A percentile compares a stretch with the other conserved stretches of the same genome.
phyloP scores from a whole-genome alignment of 768 basidiomycete species.

The Sutorius australiensis region DNA sequence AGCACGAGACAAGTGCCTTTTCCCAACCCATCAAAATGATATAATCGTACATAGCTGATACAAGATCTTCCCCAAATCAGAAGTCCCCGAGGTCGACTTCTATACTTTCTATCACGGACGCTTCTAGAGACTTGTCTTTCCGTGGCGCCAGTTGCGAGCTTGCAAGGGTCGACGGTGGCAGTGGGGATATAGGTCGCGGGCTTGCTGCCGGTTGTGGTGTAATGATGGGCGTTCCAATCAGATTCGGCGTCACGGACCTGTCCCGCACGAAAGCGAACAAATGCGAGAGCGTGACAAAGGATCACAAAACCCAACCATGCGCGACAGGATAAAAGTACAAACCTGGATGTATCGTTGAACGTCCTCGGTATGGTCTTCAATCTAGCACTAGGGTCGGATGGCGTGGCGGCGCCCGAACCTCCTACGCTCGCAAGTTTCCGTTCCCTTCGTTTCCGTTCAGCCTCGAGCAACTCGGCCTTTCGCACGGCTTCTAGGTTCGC shows the following conservation, averaged over 20 bases:
- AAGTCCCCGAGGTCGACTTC: slow-evolving; percentile 81
- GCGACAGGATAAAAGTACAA: slow-evolving; percentile 19
- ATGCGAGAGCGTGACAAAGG: slow-evolving; percentile 13
- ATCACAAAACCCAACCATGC: slow-evolving; percentile 17
- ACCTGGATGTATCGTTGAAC: slow-evolving; percentile 63
- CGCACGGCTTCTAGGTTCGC: slow-evolving; percentile 79
- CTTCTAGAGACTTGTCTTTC: slow-evolving; percentile 47
- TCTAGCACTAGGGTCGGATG: slow-evolving; percentile 62
- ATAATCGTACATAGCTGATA: slow-evolving; percentile 3
- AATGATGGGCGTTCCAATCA: slow-evolving; percentile 42
- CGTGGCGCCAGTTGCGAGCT: slow-evolving; percentile 27
- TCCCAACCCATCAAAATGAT: background rate
- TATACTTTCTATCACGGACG: slow-evolving; percentile 58
- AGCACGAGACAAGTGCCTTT: background rate
- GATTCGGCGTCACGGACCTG: slow-evolving; percentile 45
- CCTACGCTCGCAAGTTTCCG: slow-evolving; percentile 50
- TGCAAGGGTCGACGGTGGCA: slow-evolving; percentile 23
- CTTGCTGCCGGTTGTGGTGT: slow-evolving; percentile 26
- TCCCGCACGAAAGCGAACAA: slow-evolving; percentile 6
- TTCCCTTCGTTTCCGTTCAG: slow-evolving; percentile 68
- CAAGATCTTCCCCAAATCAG: slow-evolving; percentile 28
- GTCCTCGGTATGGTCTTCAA: slow-evolving; percentile 60
- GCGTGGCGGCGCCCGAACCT: slow-evolving; percentile 36
- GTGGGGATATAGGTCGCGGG: slow-evolving; percentile 36
- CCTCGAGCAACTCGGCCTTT: slow-evolving; percentile 65